Percentiles rank a stretch among this genome's conserved stretches.
phyloP scores from a whole-genome alignment of 305 asterid species.

The Solanum hybrid region DNA sequence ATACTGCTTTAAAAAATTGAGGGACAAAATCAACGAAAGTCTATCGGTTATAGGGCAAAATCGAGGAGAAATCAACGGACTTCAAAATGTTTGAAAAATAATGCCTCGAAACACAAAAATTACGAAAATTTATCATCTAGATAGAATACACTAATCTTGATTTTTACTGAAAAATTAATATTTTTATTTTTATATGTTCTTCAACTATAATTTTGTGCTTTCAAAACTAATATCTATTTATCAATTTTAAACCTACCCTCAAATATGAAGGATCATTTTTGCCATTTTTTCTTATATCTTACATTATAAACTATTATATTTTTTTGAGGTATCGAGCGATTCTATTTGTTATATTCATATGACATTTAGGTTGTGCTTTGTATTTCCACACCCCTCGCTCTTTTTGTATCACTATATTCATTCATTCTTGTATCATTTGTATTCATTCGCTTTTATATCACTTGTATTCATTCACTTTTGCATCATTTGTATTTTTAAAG shows the following conservation, averaged over 20 bases:
- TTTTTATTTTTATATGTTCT: background rate
- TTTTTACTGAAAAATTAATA: background rate
- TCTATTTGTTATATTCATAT: background rate
- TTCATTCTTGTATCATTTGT: too few relatives aligned
- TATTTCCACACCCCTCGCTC: background rate
- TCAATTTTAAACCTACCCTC: background rate
- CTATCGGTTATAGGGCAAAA: background rate
- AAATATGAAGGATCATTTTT: background rate
- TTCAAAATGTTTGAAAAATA: background rate
- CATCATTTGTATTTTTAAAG: too few relatives aligned
- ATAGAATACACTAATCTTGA: background rate
- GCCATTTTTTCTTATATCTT: background rate
- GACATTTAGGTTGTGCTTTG: background rate
- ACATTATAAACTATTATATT: background rate
- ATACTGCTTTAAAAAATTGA: background rate
- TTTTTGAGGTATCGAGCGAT: background rate
- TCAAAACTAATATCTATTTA: background rate
- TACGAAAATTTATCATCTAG: too few relatives aligned
- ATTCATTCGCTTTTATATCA: too few relatives aligned
- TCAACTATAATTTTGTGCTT: background rate
- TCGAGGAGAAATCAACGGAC: background rate
- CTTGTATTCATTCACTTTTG: too few relatives aligned
- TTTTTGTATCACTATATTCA: background rate
- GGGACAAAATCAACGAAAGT: background rate
- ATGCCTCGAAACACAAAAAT: background rate